A percentile compares a stretch with the other conserved stretches of the same genome.
These are phyloP conservation scores for Cercospora beticola DNA, from an alignment of 2,329 filamentous ascomycete species.

Conservation along the genomic window DNA sequence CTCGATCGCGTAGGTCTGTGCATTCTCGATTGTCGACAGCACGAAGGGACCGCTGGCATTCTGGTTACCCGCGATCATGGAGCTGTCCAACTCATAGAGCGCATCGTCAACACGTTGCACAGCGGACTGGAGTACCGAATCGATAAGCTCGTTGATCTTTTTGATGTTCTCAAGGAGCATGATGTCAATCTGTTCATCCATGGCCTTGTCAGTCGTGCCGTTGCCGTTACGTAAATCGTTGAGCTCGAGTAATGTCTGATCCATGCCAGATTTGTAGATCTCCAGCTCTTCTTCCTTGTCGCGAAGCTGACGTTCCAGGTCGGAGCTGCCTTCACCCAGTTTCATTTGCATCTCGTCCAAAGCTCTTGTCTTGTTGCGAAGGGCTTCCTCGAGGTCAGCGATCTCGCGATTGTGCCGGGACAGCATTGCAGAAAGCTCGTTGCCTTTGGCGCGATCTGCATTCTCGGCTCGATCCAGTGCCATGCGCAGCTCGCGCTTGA, in stretches of 20 bases:
- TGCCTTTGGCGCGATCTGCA: constrained; percentile 87
- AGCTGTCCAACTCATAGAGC: constrained; percentile 93
- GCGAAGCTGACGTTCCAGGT: constrained; percentile 78
- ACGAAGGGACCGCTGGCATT: constrained; percentile 94
- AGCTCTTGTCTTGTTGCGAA: constrained; percentile 80
- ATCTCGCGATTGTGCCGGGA: constrained; percentile 97
- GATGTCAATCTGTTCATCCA: constrained; percentile 89
- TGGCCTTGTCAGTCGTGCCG: constrained; percentile 69
- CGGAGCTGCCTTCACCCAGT: constrained; percentile 75
- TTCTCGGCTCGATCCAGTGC: constrained; percentile 90
- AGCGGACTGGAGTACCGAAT: constrained; percentile 90
- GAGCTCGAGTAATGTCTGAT: constrained; percentile 88
- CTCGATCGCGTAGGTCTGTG: constrained; percentile 88
- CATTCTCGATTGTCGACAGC: constrained; percentile 95
- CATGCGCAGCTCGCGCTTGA: constrained; percentile 89
- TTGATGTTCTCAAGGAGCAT: constrained; percentile 81
- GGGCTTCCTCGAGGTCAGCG: constrained; percentile 89
- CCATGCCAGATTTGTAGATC: constrained; percentile 97
- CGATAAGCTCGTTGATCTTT: constrained; percentile 97
- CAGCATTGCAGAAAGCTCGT: constrained; percentile 90
- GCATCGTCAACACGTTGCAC: constrained; percentile 94
- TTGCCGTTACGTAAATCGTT: constrained; percentile 72
- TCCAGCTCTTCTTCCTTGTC: constrained; percentile 98
- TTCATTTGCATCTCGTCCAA: constrained; percentile 80
- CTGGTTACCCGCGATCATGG: constrained; percentile 98